Base-by-base conservation (phyloP, 306 rosid genomes). In the Acacia crassicarpa region DNA sequence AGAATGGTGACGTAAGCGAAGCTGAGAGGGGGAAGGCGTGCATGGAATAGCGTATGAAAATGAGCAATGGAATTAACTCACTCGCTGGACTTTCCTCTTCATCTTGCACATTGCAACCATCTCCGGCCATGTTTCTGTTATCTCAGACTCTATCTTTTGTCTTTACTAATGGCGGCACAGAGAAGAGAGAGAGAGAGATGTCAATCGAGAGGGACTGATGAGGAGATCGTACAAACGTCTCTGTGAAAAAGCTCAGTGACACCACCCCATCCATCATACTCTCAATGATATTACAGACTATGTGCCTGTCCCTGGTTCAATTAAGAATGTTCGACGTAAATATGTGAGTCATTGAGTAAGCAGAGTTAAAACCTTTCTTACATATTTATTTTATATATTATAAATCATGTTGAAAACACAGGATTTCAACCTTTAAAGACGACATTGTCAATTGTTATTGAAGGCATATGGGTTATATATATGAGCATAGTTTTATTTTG, bases 21-120 rank as follows among this genome's bases (percentile, higher is more conserved):
- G 30, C 75, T 63, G 79, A 71, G 86, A 0, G 5, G 13, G 23
- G 25, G 45, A 79, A 89, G 77, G 91, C 92, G 91, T 89, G 93
- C 89, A 80, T 83, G 93, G 87, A 89, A 66, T 19, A 91, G 92
- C 94, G 93, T 94, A 97, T 83, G 89, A 90, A 54, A 44, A 54
- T 19, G 58, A 9, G 70, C 75, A 62, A 85, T 78, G 61, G 66
- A 72, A 83, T 82, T 82, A 78, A 87, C 91, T 84, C 82, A 59
- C 23, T 13, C 40, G 43, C 74, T 85, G 92, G 89, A 87, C 84
- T 90, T 93, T 84, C 63, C 78, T 65, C 40, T 75, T 43, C 67
- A 71, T 43, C 67, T 49, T 46, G 75, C 79, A 25, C 43, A 53
- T 23, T 73, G 53, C 11, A 80, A 81, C 78, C 78, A 72, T 81